These are phyloP conservation scores for Agaricus bisporus DNA, from an alignment of 768 basidiomycete species.

Conservation along the genomic window DNA sequence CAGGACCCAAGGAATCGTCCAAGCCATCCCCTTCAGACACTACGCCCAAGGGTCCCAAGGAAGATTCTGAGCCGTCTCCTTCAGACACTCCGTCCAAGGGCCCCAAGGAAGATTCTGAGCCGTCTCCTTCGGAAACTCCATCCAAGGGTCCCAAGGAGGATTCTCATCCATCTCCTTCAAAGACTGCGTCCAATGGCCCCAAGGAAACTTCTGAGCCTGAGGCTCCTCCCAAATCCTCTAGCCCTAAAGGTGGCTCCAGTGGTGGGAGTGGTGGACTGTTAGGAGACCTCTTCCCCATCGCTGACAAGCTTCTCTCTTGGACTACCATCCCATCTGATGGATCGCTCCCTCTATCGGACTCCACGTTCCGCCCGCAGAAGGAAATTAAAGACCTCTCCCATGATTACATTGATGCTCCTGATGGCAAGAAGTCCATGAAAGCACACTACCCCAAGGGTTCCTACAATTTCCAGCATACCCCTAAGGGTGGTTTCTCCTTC, in stretches of 20 bases:
- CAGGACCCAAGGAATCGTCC: background rate
- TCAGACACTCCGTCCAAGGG: background rate
- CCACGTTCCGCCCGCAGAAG: conserved; percentile 37
- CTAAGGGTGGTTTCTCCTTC: conserved; percentile 62
- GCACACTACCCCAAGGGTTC: conserved; percentile 53
- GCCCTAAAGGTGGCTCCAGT: conserved; percentile 2
- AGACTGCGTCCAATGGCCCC: background rate
- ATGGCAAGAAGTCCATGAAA: conserved; percentile 46
- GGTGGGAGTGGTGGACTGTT: conserved; percentile 16
- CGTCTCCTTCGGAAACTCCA: background rate
- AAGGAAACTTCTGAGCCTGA: conserved; percentile 4
- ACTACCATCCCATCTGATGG: conserved; percentile 31
- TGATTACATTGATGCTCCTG: conserved; percentile 37
- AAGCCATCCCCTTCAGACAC: too few species aligned
- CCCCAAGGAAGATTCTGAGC: background rate
- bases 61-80: too few species aligned
- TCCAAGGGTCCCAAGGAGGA: background rate
- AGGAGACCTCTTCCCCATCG: conserved; percentile 37
- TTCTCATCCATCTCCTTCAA: too few species aligned
- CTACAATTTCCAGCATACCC: conserved; percentile 39
- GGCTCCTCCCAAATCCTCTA: conserved; percentile 14
- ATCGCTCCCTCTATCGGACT: conserved; percentile 36
- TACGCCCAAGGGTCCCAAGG: background rate
- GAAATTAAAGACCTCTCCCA: conserved; percentile 31
- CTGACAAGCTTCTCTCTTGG: conserved; percentile 31